A percentile compares a stretch with the other conserved stretches of the same genome.
Conservation (phyloP, 2,329 filamentous ascomycete genomes). For the Alternaria longipes region DNA sequence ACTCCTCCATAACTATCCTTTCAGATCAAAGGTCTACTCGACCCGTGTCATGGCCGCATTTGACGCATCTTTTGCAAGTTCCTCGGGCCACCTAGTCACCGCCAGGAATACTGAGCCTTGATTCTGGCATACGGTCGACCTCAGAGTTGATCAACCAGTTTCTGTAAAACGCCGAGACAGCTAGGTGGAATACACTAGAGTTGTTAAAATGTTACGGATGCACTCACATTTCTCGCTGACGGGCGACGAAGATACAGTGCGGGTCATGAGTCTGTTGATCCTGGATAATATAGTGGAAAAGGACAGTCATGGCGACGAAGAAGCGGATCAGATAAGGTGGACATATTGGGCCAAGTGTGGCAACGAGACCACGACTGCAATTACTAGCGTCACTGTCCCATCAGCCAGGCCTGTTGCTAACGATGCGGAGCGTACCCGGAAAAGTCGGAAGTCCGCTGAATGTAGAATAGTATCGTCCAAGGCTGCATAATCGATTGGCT, state of each 20-base stretch:
- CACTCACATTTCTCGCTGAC: not conserved
- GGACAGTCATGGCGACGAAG: not conserved
- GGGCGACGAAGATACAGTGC: not conserved
- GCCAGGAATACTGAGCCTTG: not conserved
- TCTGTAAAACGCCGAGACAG: not conserved
- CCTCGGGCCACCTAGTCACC: not conserved
- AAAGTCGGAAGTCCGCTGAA: not conserved
- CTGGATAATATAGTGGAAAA: not conserved
- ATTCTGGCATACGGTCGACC: not conserved
- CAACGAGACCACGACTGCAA: not conserved
- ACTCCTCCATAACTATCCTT: not conserved
- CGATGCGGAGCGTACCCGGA: not conserved
- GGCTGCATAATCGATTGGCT: not conserved
- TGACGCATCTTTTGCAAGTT: not conserved
- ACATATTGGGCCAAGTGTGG: not conserved
- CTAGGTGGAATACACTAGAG: not conserved
- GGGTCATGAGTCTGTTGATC: not conserved
- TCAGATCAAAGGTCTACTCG: not conserved
- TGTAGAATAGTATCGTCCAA: not conserved
- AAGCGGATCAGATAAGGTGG: not conserved
- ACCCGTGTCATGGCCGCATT: not conserved
- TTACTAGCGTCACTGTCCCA: not conserved
- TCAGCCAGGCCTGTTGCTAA: not conserved
- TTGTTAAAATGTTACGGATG: not conserved
- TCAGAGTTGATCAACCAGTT: not conserved